Evolutionary conservation across 2,329 filamentous ascomycete species (phyloP).

Genomic region (Botryotinia calthae): DNA sequence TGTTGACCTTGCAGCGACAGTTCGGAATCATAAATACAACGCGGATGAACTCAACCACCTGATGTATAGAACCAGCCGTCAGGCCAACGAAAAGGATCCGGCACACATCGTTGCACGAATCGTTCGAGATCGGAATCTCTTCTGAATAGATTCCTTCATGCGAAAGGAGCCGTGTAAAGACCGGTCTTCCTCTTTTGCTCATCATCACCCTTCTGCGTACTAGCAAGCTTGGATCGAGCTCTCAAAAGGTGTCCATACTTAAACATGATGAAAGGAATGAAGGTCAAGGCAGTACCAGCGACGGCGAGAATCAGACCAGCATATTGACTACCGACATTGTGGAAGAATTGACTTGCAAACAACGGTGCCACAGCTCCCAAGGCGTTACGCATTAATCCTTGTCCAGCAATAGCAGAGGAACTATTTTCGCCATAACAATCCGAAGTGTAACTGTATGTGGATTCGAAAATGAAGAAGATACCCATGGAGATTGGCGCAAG

Average conservation of each 20-base stretch:
- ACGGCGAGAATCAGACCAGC: conserved; percentile 19
- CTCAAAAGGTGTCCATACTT: conserved; percentile 18
- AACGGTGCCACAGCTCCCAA: conserved; percentile 19
- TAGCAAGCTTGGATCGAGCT: conserved; percentile 52
- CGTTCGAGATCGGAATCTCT: too few species aligned
- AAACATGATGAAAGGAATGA: conserved; percentile 19
- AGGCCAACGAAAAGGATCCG: neutral
- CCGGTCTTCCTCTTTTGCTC: conserved; percentile 5
- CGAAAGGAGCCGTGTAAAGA: conserved; percentile 5
- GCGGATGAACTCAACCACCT: neutral
- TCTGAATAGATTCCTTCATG: neutral
- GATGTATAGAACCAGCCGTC: neutral
- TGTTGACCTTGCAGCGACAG: neutral
- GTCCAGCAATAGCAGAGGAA: conserved; percentile 17
- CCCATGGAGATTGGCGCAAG: conserved; percentile 17
- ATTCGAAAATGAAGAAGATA: conserved; percentile 20
- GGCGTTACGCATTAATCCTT: conserved; percentile 20
- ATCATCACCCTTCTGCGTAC: neutral
- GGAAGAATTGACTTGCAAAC: conserved; percentile 20
- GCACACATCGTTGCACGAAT: neutral
- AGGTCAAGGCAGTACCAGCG: conserved; percentile 6
- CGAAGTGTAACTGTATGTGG: conserved; percentile 18
- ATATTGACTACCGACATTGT: conserved; percentile 20
- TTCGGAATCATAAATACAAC: neutral
- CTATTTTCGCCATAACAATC: conserved; percentile 21